These are phyloP conservation scores for Sporothrix mexicana DNA, from an alignment of 2,329 filamentous ascomycete genomes.

Conservation along the genomic window DNA sequence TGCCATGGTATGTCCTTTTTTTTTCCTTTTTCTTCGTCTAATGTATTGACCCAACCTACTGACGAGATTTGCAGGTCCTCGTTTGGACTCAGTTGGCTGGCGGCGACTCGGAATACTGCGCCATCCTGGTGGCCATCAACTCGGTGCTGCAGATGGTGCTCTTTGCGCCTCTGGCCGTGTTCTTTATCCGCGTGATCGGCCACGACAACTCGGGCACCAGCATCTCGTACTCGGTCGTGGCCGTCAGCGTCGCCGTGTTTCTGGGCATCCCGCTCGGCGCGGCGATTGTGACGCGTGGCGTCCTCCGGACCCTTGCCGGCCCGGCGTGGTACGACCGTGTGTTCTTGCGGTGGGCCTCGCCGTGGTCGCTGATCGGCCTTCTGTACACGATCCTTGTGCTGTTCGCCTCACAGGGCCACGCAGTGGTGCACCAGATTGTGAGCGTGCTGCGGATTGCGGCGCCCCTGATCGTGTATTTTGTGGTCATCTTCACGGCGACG, in stretches of 20 bases:
- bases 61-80: conserved; percentile 24
- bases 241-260: conserved; percentile 82
- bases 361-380: conserved; percentile 80
- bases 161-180: conserved; percentile 70
- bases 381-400: conserved; percentile 86
- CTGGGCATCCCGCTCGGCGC: conserved; percentile 82
- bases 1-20: conserved; percentile 69
- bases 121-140: conserved; percentile 77
- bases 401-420: conserved; percentile 79
- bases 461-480: conserved; percentile 81
- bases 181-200: conserved; percentile 74
- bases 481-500: conserved; percentile 73
- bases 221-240: conserved; percentile 69
- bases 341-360: conserved; percentile 73
- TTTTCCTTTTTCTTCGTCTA: not conserved
- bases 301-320: conserved; percentile 60
- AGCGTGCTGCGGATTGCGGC: conserved; percentile 81
- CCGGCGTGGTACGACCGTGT: conserved; percentile 67
- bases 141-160: conserved; percentile 76
- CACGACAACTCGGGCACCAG: conserved; percentile 45
- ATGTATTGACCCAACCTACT: not conserved
- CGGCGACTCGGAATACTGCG: conserved; percentile 82
- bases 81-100: conserved; percentile 76
- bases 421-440: conserved; percentile 82
- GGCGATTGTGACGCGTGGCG: conserved; percentile 75